These are phyloP conservation scores for Isatis lusitanica DNA, from an alignment of 441 rosid genomes.

Conservation along the genomic window DNA sequence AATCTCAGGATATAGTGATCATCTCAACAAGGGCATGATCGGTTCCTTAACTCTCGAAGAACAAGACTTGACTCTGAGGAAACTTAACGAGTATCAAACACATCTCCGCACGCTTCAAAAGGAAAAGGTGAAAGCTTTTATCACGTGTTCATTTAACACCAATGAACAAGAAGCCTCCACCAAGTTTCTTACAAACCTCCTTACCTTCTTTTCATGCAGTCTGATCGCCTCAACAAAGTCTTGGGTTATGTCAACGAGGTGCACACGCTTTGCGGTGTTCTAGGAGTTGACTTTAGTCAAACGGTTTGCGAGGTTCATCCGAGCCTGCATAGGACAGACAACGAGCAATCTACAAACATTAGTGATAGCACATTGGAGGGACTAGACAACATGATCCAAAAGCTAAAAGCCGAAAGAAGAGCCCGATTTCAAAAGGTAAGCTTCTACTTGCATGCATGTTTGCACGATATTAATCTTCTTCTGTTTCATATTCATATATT, in stretches of 20 bases:
- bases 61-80: conserved; percentile 80
- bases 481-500: neutral
- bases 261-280: conserved; percentile 81
- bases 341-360: conserved; percentile 84
- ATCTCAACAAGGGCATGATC: conserved; percentile 40
- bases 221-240: conserved; percentile 86
- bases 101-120: conserved; percentile 78
- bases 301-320: conserved; percentile 92
- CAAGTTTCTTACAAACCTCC: neutral
- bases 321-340: conserved; percentile 66
- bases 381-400: conserved; percentile 65
- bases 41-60: conserved; percentile 58
- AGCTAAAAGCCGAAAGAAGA: conserved; percentile 74
- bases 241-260: conserved; percentile 80
- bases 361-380: conserved; percentile 81
- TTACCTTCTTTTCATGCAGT: conserved; percentile 54
- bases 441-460: neutral
- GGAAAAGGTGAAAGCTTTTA: conserved; percentile 64
- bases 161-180: neutral
- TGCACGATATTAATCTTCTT: neutral
- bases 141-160: neutral
- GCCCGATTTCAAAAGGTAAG: conserved; percentile 71
- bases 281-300: conserved; percentile 82
- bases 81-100: conserved; percentile 82
- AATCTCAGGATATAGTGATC: conserved; percentile 63